Percentiles rank a stretch among this genome's conserved stretches.
phyloP scores from a whole-genome alignment of 495 filamentous ascomycete species.

The Daldinia loculata region DNA sequence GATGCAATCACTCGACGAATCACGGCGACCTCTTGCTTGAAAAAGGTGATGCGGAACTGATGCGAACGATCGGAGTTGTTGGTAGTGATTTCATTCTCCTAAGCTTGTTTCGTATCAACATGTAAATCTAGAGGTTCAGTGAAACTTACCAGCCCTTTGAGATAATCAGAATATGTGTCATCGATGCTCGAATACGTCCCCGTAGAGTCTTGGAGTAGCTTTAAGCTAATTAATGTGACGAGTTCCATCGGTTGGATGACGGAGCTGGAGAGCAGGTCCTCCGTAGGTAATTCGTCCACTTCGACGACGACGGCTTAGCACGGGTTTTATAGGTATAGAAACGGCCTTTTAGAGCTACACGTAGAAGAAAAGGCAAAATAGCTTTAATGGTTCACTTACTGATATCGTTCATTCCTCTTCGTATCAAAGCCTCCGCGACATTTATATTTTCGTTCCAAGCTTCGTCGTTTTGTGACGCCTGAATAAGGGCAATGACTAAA shows the following conservation, averaged over 20 bases:
- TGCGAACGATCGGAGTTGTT: slow-evolving; percentile 47
- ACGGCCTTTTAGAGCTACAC: not conserved
- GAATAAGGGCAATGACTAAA: slow-evolving; percentile 44
- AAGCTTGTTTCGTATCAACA: slow-evolving; percentile 7
- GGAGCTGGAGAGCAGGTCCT: slow-evolving; percentile 40
- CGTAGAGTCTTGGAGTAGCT: slow-evolving; percentile 46
- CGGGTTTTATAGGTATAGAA: not conserved
- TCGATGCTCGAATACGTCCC: slow-evolving; percentile 43
- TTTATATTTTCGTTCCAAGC: slow-evolving; percentile 34
- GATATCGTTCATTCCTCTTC: slow-evolving; percentile 30
- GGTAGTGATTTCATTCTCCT: slow-evolving; percentile 48
- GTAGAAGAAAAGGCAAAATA: slow-evolving; percentile 1
- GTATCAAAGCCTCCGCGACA: slow-evolving; percentile 29
- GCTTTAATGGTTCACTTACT: slow-evolving; percentile 18
- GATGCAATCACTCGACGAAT: slow-evolving; percentile 45
- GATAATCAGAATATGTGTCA: slow-evolving; percentile 48
- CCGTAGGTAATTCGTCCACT: slow-evolving; percentile 25
- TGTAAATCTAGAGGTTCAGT: not conserved
- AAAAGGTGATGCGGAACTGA: slow-evolving; percentile 48
- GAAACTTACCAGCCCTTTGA: slow-evolving; percentile 43
- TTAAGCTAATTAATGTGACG: slow-evolving; percentile 46
- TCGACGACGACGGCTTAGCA: slow-evolving; percentile 7
- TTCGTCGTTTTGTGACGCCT: slow-evolving; percentile 21
- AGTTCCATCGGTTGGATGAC: slow-evolving; percentile 50
- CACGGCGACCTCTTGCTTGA: slow-evolving; percentile 52